Evolutionary conservation across 2,329 filamentous ascomycete genomes (phyloP), one percentile per base, ranked within the genome.

Genomic region (Aspergillus arachidicola): DNA sequence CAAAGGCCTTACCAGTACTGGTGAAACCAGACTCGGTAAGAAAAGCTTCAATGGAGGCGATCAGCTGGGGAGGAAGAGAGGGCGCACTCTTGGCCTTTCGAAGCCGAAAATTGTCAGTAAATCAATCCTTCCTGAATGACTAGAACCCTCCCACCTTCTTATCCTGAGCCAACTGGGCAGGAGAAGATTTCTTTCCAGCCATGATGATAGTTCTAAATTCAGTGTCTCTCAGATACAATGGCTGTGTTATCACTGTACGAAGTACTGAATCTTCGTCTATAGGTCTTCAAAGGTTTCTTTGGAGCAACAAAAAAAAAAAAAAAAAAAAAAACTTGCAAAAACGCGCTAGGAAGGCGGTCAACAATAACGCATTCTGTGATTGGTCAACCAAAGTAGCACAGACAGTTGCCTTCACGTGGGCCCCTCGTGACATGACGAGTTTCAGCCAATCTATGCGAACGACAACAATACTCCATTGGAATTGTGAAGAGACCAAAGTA

Each of bases 21-120:
- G 82, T 76, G 71, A 91, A 90, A n/a, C 87, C 85, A 75, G 90
- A 84, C 53, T 89, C 84, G 48, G 84, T 83, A 57, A 93, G 82
- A 76, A 93, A 93, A 26, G 80, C 78, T 66, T 87, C 87, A 70
- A 93, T 84, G 19, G 92, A 81, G 64, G 88, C 85, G 73, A 93
- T 81, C 41, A 93, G 80, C 75, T 90, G 84, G 32, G 84, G 77
- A 5, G 89, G 84, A 30, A 86, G 83, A 54, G 80, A 75, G 63
- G 57, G 54, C 21, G 41, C 32, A 54, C 57, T 71, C 69, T 74
- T 71, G 36, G 65, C 64, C 73, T 76, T 53, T 60, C 46, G 38
- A 50, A 62, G 66, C 43, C 61, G 58, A 59, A 54, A 48, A 45
- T 30, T 51, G 14, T 34, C 43, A 58, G 45, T 11, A 36, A 16